Evolutionary conservation across 1,284 basidiomycete species (phyloP).

Genomic region (Pascua guehoae): DNA sequence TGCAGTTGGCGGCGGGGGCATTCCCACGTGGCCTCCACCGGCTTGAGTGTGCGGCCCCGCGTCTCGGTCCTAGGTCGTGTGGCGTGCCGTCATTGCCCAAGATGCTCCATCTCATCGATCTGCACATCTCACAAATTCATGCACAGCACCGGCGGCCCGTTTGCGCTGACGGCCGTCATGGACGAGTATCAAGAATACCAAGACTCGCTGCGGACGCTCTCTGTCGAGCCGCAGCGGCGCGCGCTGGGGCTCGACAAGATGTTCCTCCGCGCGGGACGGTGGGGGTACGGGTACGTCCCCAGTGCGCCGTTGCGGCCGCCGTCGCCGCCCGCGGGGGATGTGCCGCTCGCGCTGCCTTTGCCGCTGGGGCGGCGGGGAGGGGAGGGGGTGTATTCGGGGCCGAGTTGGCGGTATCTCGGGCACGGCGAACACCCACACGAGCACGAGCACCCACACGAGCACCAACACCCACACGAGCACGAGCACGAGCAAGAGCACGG

Average conservation of each 20-base stretch:
- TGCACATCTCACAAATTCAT: background rate
- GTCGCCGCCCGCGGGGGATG: conserved; percentile 19
- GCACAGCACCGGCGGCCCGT: no score
- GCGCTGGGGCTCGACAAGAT: conserved; percentile 39
- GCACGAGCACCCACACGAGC: no score
- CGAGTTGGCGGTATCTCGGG: no score
- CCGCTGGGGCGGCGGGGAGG: conserved; percentile 5
- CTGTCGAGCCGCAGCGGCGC: conserved; percentile 27
- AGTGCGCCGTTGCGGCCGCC: conserved; percentile 21
- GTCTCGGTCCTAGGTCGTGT: background rate
- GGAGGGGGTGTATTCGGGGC: no score
- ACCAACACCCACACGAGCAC: no score
- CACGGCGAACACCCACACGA: no score
- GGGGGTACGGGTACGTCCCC: background rate
- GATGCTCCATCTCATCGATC: no score
- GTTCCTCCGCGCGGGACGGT: conserved; percentile 23
- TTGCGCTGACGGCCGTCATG: background rate
- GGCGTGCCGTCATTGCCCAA: no score
- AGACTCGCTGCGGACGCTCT: no score
- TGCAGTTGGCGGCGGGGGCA: background rate
- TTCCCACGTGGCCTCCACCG: conserved; percentile 3
- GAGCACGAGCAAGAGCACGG: no score
- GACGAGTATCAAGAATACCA: background rate
- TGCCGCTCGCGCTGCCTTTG: conserved; percentile 27
- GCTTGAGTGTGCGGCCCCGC: background rate